Evolutionary conservation across 2,329 filamentous ascomycete genomes (phyloP), one percentile per base, ranked within the genome.

Genomic region (Fusarium papillatum): DNA sequence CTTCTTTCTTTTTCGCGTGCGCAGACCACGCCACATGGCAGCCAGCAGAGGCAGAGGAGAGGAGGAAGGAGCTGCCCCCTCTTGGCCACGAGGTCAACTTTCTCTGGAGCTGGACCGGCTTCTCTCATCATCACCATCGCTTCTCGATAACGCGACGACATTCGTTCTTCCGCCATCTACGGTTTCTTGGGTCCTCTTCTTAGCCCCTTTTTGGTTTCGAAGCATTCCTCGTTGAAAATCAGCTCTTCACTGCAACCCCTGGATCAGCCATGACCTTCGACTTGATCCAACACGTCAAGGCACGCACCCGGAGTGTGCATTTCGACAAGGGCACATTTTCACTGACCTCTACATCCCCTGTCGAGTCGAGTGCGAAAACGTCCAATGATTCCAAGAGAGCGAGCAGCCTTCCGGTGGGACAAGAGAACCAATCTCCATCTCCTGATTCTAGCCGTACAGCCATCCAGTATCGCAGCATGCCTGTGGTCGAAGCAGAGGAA

Each of bases 401-500:
- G 53, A 82, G 80, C 77, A 84, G 81, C 75, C 75, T 81, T 31
- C 75, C 81, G 1, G 57, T 66, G 17, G 76, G 61, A 10, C 71
- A 78, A 43, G 75, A 75, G 13, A 76, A 73, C 29, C 11, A 41
- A 17, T 38, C 55, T 9, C 50, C 64, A 16, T 63, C 64, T 22
- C 68, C 70, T 24, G 22, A 55, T 14, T 38, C 74, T 5, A 53
- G 73, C 3, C 68, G 76, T 24, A 64, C 61, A n/a, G 78, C 76
- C 7, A 68, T 80, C 41, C 83, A 84, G 53, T 89, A 86, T 75
- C 85, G 87, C 70, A 91, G 88, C 80, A 89, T 91, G 89, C 83
- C 90, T 24, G 86, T 89, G 57, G 83, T 90, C 22, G 88, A 74
- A 29, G 19, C 9, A 6, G 48, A 89, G 55, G 84, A 85, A 34